phyloP scores from a whole-genome alignment of 1,139 yeast genomes.

The Magnusiomyces paraingens region DNA sequence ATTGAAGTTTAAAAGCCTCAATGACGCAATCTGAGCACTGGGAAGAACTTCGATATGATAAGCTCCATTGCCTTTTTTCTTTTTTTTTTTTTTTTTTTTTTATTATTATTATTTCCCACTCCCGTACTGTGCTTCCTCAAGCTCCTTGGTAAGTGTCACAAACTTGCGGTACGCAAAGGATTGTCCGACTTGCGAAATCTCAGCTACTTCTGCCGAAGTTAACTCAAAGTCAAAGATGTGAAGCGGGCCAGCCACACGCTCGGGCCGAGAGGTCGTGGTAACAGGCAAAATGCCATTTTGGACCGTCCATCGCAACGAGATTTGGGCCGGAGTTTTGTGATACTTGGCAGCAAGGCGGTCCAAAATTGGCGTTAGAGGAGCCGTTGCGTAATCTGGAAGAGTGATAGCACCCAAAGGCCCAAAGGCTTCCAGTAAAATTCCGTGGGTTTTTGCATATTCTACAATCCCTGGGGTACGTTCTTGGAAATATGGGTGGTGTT shows the following conservation, averaged over 20 bases:
- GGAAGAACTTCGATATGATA: no score
- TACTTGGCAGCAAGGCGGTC: constrained; percentile 48
- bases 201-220: constrained; percentile 41
- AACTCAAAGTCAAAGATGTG: constrained; percentile 51
- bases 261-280: constrained; percentile 59
- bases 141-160: no score
- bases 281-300: constrained; percentile 61
- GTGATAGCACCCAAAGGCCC: constrained; percentile 54
- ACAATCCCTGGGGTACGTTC: constrained; percentile 64
- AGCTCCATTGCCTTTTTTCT: no score
- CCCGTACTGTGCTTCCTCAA: no score
- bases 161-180: constrained; percentile 13
- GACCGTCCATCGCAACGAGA: constrained; percentile 62
- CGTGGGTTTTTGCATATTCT: constrained; percentile 45
- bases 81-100: no score
- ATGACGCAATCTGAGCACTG: no score
- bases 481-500: constrained; percentile 61
- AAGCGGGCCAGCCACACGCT: constrained; percentile 52
- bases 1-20: no score
- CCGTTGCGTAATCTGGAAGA: constrained; percentile 24
- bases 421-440: constrained; percentile 58
- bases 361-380: constrained; percentile 36
- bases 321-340: constrained; percentile 50
- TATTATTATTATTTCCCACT: no score
- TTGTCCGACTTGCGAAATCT: constrained; percentile 30